These are phyloP conservation scores for Bolboschoenus planiculmis DNA, from an alignment of 176 grass and related monocot species.

Conservation along the genomic window DNA sequence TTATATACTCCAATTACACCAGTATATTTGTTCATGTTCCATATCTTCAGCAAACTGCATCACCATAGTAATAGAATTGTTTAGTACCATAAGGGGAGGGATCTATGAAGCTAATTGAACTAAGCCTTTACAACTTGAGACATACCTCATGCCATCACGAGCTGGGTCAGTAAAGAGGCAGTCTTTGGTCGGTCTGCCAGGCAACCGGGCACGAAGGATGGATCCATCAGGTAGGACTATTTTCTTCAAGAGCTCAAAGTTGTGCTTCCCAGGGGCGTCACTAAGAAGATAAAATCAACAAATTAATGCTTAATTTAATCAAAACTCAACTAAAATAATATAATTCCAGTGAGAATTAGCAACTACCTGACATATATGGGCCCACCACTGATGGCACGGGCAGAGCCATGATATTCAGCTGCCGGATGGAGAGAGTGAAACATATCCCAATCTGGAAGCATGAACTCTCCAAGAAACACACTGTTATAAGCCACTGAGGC, in stretches of 20 bases:
- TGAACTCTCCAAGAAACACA: constrained; percentile 91
- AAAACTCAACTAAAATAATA: background rate
- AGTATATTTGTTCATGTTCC: constrained; percentile 97
- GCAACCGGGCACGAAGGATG: constrained; percentile 60
- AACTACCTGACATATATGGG: constrained; percentile 79
- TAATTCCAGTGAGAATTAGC: background rate
- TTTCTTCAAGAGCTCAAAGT: constrained; percentile 82
- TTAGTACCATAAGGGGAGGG: background rate
- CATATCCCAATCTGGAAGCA: constrained; percentile 99
- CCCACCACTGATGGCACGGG: constrained; percentile 80
- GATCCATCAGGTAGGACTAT: constrained; percentile 86
- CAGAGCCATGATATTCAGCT: constrained; percentile 85
- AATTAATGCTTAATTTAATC: background rate
- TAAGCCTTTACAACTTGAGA: background rate
- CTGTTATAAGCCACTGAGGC: constrained; percentile 90
- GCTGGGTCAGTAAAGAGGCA: constrained; percentile 79
- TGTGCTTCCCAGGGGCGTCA: constrained; percentile 85
- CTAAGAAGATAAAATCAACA: constrained; percentile 25
- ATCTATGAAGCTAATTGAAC: background rate
- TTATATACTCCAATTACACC: constrained; percentile 90
- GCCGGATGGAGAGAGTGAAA: constrained; percentile 88
- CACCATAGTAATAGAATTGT: background rate
- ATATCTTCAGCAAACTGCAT: constrained; percentile 86
- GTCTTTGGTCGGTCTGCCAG: constrained; percentile 72
- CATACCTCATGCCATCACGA: constrained; percentile 69